Evolutionary conservation across 768 basidiomycete genomes (phyloP), one percentile per base, ranked within the genome.

Genomic region (Podaxis pistillaris): DNA sequence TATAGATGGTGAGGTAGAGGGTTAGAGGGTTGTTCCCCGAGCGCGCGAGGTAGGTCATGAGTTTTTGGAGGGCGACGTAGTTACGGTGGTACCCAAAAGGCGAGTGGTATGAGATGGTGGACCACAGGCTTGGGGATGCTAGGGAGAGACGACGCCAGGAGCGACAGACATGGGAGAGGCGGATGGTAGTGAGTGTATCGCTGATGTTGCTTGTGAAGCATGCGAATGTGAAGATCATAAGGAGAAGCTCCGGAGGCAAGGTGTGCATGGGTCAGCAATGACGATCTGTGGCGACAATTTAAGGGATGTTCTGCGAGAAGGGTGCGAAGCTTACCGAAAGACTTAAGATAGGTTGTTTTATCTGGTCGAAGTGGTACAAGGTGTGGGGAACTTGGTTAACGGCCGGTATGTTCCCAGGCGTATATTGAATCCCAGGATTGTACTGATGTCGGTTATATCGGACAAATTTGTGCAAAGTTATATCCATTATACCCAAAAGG

Each of bases 21-120:
- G 44, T 56, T 19, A 62, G 17, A 50, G 61, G 61, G 30, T 37
- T 47, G 15, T 24, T 49, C 0, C 54, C 61, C 28, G 61, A 62
- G 2, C 61, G 61, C 26, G 33, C 61, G 55, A 62, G 53, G 46
- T 56, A 56, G 46, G 61, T 62, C 61, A 62, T 62, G 47, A 62
- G 54, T 17, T 56, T 62, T 30, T 62, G 61, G 6, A 62, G 55
- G 19, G 54, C 61, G 2, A 62, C 26, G 38, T 56, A 62, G 33
- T 62, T 62, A 19, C 19, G 61, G 54, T 37, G 61, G 38, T 62
- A 62, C 3, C 61, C 61, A 50, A 62, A 56, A 12, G 61, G 54
- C 40, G 61, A 62, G 8, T 56, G 46, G 46, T 62, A 62, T n/a
- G 54, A 49, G 40, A 65, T 65, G 41, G 38, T 50, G 19, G 56